A percentile compares a stretch with the other conserved stretches of the same genome.
phyloP scores from a whole-genome alignment of 495 filamentous ascomycete species.

The Chaetomidium leptoderma region DNA sequence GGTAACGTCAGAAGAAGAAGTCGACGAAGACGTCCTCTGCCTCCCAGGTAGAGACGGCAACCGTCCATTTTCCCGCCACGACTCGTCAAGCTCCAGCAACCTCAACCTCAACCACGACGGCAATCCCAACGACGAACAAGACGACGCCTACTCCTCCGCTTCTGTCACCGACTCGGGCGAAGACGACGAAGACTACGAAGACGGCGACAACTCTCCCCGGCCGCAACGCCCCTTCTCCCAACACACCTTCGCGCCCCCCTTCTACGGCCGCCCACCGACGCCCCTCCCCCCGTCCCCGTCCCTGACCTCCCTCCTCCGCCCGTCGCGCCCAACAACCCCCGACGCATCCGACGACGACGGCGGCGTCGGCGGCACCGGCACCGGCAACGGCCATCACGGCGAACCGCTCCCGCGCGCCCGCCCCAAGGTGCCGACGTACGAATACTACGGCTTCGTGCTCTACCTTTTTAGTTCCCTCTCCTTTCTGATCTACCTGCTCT shows the following conservation, averaged over 20 bases:
- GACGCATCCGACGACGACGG: slow-evolving; percentile 81
- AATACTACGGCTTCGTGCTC: slow-evolving; percentile 97
- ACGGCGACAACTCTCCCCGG: slow-evolving; percentile 25
- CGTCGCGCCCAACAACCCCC: slow-evolving; percentile 85
- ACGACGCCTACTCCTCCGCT: slow-evolving; percentile 9
- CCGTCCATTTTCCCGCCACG: slow-evolving; percentile 10
- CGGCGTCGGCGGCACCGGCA: slow-evolving; percentile 44
- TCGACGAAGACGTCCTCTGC: slow-evolving; percentile 38
- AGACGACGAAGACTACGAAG: slow-evolving; percentile 17
- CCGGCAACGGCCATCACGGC: slow-evolving; percentile 41
- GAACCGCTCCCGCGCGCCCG: slow-evolving; percentile 77
- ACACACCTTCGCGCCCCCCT: slow-evolving; percentile 75
- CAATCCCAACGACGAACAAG: slow-evolving; percentile 11
- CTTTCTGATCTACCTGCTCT: slow-evolving; percentile 87
- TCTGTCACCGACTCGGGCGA: slow-evolving; percentile 19
- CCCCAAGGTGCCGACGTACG: slow-evolving; percentile 93
- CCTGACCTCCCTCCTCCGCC: slow-evolving; percentile 88
- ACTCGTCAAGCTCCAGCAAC: slow-evolving; percentile 18
- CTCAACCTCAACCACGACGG: slow-evolving; percentile 13
- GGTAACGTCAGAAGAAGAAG: slow-evolving; percentile 47
- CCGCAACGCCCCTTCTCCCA: slow-evolving; percentile 41
- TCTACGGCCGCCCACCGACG: slow-evolving; percentile 83
- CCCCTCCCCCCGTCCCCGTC: slow-evolving; percentile 92
- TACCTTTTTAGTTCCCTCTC: slow-evolving; percentile 77
- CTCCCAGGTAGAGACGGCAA: slow-evolving; percentile 30